Base-by-base conservation (phyloP, 139 green algal genomes). In the Eudorina sp. region DNA sequence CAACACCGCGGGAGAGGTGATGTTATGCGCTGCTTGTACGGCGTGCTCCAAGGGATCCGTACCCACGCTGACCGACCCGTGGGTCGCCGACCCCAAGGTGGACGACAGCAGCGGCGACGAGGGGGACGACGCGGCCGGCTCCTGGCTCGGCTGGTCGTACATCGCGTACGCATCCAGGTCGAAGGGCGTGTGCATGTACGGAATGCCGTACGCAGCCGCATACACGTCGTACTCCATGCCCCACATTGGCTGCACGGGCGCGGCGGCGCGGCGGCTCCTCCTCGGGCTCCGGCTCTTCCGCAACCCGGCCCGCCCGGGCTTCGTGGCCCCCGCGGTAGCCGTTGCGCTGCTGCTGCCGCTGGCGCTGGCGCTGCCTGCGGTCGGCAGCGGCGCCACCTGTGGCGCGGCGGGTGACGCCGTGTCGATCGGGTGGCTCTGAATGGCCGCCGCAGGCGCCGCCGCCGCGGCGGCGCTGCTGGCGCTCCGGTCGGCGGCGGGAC, bases 181-280 rank as follows among this genome's bases (percentile, higher is more conserved):
- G n/a, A 82, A 88, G 6, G 66, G 21, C 25, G 48, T 60, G 53
- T 88, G 83, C 68, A 88, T 81, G 83, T 82, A 88, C 83, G 83
- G 40, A 34, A 45, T 36, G 31, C 38, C 81, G 64, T 87, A 87
- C n/a, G 45, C 18, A 23, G 45, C 21, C 8, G 64, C 64, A 27
- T 78, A 87, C 1, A 87, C n/a, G 46, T 87, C 81, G 60, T 87
- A 87, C 60, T 87, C 81, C 23, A 48, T n/a, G n/a, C 80, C 62
- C n/a, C 43, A 76, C 3, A 19, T 51, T 0, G 79, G 38, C 70
- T 36, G 3, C 0, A 13, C 41, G 7, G 41, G 41, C 25, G 45
- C 29, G 29, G 73, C 19, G 45, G 73, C 29, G 45, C 16, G 34
- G 43, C 36, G 18, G 73, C 29, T 81, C 43, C 11, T 60, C 27